Base-by-base conservation (phyloP, 202 grass and related monocot species). In the Eragrostis tef region DNA sequence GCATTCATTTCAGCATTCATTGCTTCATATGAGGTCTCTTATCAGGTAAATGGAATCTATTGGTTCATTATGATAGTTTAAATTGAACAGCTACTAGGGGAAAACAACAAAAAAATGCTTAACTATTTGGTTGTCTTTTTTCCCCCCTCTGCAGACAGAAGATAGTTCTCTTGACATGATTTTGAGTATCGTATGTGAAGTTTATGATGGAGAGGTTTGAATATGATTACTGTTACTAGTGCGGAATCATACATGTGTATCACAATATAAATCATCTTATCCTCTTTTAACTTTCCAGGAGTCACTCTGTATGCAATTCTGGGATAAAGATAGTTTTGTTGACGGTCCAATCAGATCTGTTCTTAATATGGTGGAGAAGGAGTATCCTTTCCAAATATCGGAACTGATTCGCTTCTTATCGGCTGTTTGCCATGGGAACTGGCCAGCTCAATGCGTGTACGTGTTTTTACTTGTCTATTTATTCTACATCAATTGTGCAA, bases 391-490 rank as follows among this genome's bases (percentile, higher is more conserved):
- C 70, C 86, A 86, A 70, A 84, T 87, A 71, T 54, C 67, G 10
- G 82, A 88, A 60, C 87, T 94, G 75, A 70, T 98, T 77, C 88
- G 76, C 44, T 91, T 98, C 52, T 89, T 98, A 84, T 98, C 94
- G 80, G 86, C 94, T 13, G 79, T 98, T 81, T 94, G 88, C 79
- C 79, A 88, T 82, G 94, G 94, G 75, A 80, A 68, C 71, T 98
- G 94, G 94, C 82, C 94, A 80, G 88, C 94, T 83, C 86, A 91
- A 71, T 98, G 94, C 74, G 92, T 93, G 94, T 97, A 94, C 51
- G 94, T 97, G 73, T 50, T 65, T 74, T 74, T 63, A 63, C 50
- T 45, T 41, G 60, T 24, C 36, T 85, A 53, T 70, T 70, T 26
- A 44, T 21, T 49, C 14, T 83, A 41, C 31, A 54, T n/a, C 13